Percentiles rank a stretch among this genome's conserved stretches.
Conservation (phyloP, 208 protist species). For the Sergeia podlipaevii region DNA sequence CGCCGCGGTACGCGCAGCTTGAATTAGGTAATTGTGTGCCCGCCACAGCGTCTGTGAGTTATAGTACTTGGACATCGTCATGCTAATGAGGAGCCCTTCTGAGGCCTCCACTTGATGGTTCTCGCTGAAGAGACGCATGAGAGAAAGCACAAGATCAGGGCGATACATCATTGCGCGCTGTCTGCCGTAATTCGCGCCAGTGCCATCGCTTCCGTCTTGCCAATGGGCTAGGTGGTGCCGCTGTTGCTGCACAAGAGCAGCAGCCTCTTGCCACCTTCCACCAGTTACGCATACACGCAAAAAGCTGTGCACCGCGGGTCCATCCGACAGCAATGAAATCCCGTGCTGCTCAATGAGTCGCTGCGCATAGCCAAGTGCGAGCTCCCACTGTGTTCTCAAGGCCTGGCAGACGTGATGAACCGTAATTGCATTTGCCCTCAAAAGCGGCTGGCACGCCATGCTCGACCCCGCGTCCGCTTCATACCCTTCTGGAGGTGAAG, state of each 20-base stretch:
- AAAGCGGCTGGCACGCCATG: too few species aligned
- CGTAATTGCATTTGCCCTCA: too few species aligned
- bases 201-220: not conserved
- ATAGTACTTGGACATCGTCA: slow-evolving; percentile 39
- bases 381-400: too few species aligned
- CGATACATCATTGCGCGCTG: not conserved
- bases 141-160: not conserved
- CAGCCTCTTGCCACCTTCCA: too few species aligned
- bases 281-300: too few species aligned
- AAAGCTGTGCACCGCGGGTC: too few species aligned
- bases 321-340: too few species aligned
- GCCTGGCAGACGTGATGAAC: too few species aligned
- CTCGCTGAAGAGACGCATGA: not conserved
- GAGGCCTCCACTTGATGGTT: not conserved
- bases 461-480: not conserved
- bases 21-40: slow-evolving; percentile 41
- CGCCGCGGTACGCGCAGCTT: slow-evolving; percentile 18
- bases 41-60: slow-evolving; percentile 37
- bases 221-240: not conserved
- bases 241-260: not conserved
- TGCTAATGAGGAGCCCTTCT: not conserved
- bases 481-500: too few species aligned
- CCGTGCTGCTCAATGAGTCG: too few species aligned
- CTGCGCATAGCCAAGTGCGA: too few species aligned
- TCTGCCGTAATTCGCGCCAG: not conserved